Conservation (phyloP, 441 rosid genomes). For the Eutrema salsugineum region DNA sequence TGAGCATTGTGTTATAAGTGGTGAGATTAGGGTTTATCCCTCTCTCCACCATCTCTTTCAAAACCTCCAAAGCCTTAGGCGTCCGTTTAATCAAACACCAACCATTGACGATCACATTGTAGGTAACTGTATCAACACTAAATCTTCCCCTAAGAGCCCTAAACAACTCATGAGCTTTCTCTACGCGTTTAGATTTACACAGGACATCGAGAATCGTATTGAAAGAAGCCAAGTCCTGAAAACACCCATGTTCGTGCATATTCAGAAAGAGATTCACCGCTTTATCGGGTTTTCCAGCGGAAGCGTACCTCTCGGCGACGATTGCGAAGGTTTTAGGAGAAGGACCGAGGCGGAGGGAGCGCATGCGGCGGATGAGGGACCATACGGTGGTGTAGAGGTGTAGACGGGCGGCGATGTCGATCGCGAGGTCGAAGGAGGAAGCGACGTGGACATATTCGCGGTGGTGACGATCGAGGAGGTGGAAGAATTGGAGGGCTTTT, state of each 20-base stretch:
- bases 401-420: slow-evolving; percentile 84
- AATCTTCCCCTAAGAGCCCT: slow-evolving; percentile 61
- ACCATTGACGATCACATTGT: slow-evolving; percentile 78
- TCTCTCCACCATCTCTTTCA: slow-evolving; percentile 80
- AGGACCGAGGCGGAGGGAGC: slow-evolving; percentile 63
- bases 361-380: slow-evolving; percentile 69
- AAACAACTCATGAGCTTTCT: slow-evolving; percentile 72
- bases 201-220: slow-evolving; percentile 80
- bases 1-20: slow-evolving; percentile 70
- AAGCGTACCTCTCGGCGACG: slow-evolving; percentile 69
- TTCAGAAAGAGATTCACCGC: slow-evolving; percentile 69
- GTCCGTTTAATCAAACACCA: slow-evolving; percentile 90
- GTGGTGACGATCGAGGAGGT: slow-evolving; percentile 47
- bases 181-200: slow-evolving; percentile 69
- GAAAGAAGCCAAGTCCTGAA: slow-evolving; percentile 68
- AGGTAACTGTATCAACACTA: slow-evolving; percentile 64
- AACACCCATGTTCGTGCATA: slow-evolving; percentile 79
- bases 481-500: slow-evolving; percentile 80
- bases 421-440: slow-evolving; percentile 86
- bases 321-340: slow-evolving; percentile 66
- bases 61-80: slow-evolving; percentile 62
- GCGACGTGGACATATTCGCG: slow-evolving; percentile 48
- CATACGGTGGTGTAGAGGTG: slow-evolving; percentile 51
- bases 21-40: slow-evolving; percentile 63
- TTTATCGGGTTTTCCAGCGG: slow-evolving; percentile 70